These are phyloP conservation scores for Ichthyophthirius multifiliis DNA, from an alignment of 169 alveolate species.

Conservation along the genomic window DNA sequence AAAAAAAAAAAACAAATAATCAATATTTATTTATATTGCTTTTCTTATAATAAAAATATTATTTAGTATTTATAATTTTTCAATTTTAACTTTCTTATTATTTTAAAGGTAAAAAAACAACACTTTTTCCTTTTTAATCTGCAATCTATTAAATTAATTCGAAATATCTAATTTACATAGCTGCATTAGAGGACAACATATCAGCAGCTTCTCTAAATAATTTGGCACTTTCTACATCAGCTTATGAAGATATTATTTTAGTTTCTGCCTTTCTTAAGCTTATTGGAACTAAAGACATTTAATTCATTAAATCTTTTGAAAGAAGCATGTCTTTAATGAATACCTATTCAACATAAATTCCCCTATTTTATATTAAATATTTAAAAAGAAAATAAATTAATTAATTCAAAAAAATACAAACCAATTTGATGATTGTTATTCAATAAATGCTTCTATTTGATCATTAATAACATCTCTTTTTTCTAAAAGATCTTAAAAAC, in stretches of 20 bases:
- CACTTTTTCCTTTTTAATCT: no score
- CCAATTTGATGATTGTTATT: no score
- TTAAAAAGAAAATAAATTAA: no score
- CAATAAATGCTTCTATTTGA: conserved; percentile 28
- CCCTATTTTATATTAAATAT: conserved; percentile 10
- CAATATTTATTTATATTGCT: no score
- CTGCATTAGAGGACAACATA: conserved; percentile 38
- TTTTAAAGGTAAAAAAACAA: no score
- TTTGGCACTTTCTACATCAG: conserved; percentile 44
- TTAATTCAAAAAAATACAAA: no score
- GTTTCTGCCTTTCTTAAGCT: conserved; percentile 28
- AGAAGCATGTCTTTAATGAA: conserved; percentile 42
- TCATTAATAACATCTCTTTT: conserved; percentile 34
- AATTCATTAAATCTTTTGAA: not conserved
- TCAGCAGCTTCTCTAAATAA: conserved; percentile 41
- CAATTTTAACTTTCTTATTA: no score
- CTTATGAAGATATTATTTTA: conserved; percentile 32
- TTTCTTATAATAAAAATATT: no score
- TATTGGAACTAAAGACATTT: conserved; percentile 36
- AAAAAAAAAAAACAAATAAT: no score
- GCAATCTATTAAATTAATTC: conserved; percentile 30
- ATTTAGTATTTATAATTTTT: no score
- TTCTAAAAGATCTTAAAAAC: conserved; percentile 31
- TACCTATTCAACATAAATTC: conserved; percentile 34
- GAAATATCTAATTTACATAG: conserved; percentile 44